A percentile compares a stretch with the other conserved stretches of the same genome.
These are phyloP conservation scores for Colletotrichum viniferum DNA, from an alignment of 2,329 filamentous ascomycete genomes.

Conservation along the genomic window DNA sequence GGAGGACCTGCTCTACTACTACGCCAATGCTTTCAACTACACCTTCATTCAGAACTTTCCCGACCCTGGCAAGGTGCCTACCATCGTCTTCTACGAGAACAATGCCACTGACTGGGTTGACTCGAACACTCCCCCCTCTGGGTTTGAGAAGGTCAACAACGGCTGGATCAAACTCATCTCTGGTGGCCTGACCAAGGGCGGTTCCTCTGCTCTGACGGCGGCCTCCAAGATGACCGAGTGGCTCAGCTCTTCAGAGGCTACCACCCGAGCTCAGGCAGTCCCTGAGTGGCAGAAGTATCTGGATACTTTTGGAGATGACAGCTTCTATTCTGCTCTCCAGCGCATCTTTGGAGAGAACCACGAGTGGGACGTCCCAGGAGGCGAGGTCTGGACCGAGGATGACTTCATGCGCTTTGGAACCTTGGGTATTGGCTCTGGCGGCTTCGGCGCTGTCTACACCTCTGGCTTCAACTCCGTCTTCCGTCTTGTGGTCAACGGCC, in stretches of 20 bases:
- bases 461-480: not conserved
- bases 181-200: not conserved
- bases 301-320: not conserved
- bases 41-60: not conserved
- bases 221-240: not conserved
- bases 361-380: not conserved
- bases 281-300: not conserved
- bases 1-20: conserved; percentile 1
- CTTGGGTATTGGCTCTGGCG: not conserved
- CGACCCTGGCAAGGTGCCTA: not conserved
- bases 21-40: not conserved
- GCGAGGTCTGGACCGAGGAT: not conserved
- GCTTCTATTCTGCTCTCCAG: not conserved
- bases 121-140: not conserved
- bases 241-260: not conserved
- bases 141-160: not conserved
- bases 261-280: not conserved
- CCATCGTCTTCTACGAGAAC: not conserved
- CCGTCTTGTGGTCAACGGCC: not conserved
- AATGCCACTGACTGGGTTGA: not conserved
- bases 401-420: not conserved
- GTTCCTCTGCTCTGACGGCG: not conserved
- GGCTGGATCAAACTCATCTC: not conserved
- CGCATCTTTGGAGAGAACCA: not conserved
- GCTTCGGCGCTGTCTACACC: not conserved